These are phyloP conservation scores for Quercus tomentella DNA, from an alignment of 331 rosid genomes.

Conservation along the genomic window DNA sequence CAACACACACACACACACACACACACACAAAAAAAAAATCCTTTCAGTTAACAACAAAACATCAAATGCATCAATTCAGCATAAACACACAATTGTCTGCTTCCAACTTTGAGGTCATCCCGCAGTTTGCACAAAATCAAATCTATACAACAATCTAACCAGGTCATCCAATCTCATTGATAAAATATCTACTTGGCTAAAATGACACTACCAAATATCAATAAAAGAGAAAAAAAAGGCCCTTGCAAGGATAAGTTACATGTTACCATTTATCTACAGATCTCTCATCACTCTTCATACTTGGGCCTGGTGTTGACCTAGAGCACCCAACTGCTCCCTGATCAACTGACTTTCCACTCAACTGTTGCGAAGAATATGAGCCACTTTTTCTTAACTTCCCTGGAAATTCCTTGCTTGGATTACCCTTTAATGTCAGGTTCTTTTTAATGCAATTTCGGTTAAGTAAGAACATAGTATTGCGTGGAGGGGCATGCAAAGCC, in stretches of 20 bases:
- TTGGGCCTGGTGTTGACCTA: constrained; percentile 40
- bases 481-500: constrained; percentile 62
- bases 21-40: not conserved
- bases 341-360: constrained; percentile 50
- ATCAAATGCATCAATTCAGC: constrained; percentile 3
- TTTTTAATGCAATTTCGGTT: constrained; percentile 62
- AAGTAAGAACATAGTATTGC: constrained; percentile 57
- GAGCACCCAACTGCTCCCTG: constrained; percentile 57
- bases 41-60: constrained; percentile 11
- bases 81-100: constrained; percentile 7
- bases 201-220: constrained; percentile 17
- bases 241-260: not conserved
- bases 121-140: constrained; percentile 23
- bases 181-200: constrained; percentile 7
- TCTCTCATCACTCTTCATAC: constrained; percentile 34
- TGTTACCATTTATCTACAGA: constrained; percentile 15
- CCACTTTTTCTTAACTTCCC: constrained; percentile 61
- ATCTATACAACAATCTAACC: constrained; percentile 54
- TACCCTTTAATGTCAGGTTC: constrained; percentile 63
- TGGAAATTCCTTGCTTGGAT: constrained; percentile 58
- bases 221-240: not conserved
- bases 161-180: constrained; percentile 25
- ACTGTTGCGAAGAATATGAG: constrained; percentile 39
- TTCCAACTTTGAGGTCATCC: constrained; percentile 21
- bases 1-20: not conserved